phyloP scores from a whole-genome alignment of 768 basidiomycete genomes.

The Auricularia sp. region DNA sequence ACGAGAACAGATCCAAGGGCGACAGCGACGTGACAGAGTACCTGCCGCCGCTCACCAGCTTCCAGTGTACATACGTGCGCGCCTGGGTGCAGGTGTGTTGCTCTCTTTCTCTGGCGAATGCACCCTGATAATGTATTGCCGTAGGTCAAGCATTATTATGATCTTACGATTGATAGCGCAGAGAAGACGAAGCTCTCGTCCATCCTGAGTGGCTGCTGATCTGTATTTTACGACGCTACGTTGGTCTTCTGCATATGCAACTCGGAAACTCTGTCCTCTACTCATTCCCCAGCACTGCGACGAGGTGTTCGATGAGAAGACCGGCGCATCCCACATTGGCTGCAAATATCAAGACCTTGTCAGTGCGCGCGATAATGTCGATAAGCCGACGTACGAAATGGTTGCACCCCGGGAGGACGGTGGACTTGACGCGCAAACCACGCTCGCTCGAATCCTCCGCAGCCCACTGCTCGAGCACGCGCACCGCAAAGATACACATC shows the following conservation, averaged over 20 bases:
- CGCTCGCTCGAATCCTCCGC: too few species aligned
- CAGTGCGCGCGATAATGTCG: too few species aligned
- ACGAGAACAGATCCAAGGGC: constrained; percentile 41
- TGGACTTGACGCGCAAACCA: too few species aligned
- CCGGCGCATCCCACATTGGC: too few species aligned
- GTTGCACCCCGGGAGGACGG: too few species aligned
- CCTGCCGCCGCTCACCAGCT: constrained; percentile 40
- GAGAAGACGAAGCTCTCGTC: constrained; percentile 41
- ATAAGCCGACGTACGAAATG: too few species aligned
- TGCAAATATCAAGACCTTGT: too few species aligned
- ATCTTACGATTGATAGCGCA: constrained; percentile 37
- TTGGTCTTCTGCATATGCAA: too few species aligned
- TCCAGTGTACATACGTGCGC: constrained; percentile 41
- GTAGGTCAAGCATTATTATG: constrained; percentile 36
- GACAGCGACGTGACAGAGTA: constrained; percentile 44
- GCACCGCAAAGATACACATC: not conserved
- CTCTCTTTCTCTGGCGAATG: not conserved
- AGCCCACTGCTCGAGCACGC: not conserved
- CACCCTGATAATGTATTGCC: not conserved
- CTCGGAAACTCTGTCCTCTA: too few species aligned
- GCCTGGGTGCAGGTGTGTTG: constrained; percentile 34
- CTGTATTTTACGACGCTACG: too few species aligned
- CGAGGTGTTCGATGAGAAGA: too few species aligned
- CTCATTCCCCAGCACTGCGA: too few species aligned
- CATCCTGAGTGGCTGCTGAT: constrained; percentile 30